Base-by-base conservation (phyloP, 2,329 filamentous ascomycete genomes). In the Colletotrichum tabaci region DNA sequence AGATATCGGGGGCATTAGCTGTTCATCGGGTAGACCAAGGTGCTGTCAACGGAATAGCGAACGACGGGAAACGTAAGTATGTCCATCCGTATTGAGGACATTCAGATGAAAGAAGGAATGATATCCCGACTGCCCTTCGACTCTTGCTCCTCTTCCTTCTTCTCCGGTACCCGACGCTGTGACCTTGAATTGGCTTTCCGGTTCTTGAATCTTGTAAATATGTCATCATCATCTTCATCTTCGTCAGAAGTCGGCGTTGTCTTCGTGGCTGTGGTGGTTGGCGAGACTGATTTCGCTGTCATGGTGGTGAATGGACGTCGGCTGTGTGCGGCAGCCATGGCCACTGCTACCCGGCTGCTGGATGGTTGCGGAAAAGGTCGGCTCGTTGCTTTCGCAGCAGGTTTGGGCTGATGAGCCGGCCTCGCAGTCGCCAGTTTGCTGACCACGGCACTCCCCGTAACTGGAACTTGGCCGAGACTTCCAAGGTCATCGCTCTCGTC, bases 251-350 rank as follows among this genome's bases (percentile, higher is more conserved):
- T 9, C 10, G 47, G 16, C 16, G 23, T 52, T 2, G 50, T 35
- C 1, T 42, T 57, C n/a, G 42, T 82, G 35, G 35, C 35, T 79
- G 40, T 82, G 78, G 0, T 79, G 75, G 16, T 82, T 77, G n/a
- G 74, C 38, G 57, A 71, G 21, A 15, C 12, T 58, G n/a, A 71
- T 61, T 16, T 74, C 62, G 57, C 46, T 30, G 52, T 4, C 7
- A 12, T 58, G 42, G 12, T 46, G 40, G 9, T 35, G 18, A 38
- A 6, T 30, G 53, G 16, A 4, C 23, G 46, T 21, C 53, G 23
- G 7, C n/a, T 35, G 5, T 18, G 16, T 13, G 53, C 26, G 12
- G 61, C 21, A 66, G 49, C 8, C 44, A 26, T 60, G 10, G 16
- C 10, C 6, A 44, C 61, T 40, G 21, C 15, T 8, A 21, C 6